phyloP scores from a whole-genome alignment of 139 green algal genomes.

The Micromonas commoda region DNA sequence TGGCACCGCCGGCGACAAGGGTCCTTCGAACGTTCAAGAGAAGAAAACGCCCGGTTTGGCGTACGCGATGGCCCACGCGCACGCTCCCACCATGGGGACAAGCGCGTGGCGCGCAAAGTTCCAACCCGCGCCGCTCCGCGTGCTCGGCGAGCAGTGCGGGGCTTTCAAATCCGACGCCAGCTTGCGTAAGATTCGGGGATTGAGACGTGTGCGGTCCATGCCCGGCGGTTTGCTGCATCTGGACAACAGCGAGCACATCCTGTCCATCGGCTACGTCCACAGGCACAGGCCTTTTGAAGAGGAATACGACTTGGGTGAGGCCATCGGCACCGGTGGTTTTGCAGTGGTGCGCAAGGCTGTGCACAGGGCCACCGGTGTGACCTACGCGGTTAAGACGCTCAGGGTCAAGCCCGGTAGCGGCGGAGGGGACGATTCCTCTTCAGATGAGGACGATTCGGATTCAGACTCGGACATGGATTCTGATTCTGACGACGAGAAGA shows the following conservation, averaged over 20 bases:
- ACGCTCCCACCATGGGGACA: neutral
- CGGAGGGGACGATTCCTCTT: neutral
- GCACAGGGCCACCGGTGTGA: constrained; percentile 24
- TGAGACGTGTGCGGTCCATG: neutral
- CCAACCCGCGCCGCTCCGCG: neutral
- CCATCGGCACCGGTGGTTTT: constrained; percentile 38
- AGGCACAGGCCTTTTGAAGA: constrained; percentile 15
- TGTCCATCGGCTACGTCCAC: neutral
- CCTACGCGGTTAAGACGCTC: constrained; percentile 35
- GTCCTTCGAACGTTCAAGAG: too few species aligned
- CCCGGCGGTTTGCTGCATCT: constrained; percentile 12
- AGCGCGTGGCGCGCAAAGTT: neutral
- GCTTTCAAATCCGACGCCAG: neutral
- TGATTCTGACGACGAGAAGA: constrained; percentile 2
- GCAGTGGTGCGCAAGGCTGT: constrained; percentile 30
- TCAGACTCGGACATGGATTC: neutral
- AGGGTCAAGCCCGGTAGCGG: neutral
- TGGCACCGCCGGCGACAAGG: too few species aligned
- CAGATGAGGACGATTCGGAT: neutral
- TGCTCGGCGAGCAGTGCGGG: neutral
- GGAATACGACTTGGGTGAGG: constrained; percentile 14
- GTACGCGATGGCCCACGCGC: neutral
- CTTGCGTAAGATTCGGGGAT: neutral
- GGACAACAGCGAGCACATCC: neutral
- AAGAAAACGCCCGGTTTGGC: too few species aligned